Base-by-base conservation (phyloP, 495 filamentous ascomycete genomes). In the Aspergillus olivimuriae region DNA sequence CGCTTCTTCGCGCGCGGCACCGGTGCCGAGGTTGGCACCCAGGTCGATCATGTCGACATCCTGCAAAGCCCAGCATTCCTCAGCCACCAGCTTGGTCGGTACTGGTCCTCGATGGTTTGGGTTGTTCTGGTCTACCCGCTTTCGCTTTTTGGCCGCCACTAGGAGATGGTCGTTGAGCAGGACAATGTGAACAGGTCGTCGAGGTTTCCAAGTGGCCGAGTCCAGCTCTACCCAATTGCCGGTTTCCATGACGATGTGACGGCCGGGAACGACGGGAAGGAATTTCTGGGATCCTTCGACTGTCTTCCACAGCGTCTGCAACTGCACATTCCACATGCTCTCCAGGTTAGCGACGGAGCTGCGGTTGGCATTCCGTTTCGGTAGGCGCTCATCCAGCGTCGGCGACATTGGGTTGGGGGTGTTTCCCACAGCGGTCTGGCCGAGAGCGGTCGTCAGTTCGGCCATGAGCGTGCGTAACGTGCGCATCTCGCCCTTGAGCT, bases 281-380 rank as follows among this genome's bases (percentile, higher is more conserved):
- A 91, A 97, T 57, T 96, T 97, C 53, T 99, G 92, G 5, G 89
- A 94, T 1, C 92, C 94, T 58, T 96, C 94, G 8, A 99, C 86
- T 4, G 81, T 84, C 61, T 95, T 97, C 83, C 91, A 99, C 19
- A 99, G 67, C 2, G 83, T 82, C 43, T 77, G 66, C 33, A 78
- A 51, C 63, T 97, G 94, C 3, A 84, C 78, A 55, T 82, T 95
- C 87, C 94, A 96, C 59, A 99, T 82, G 18, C 83, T 91, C 23
- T 94, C 92, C n/a, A 95, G 69, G 54, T 97, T 94, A 12, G 91
- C 90, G 14, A 99, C 87, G 4, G 73, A 74, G 59, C 74, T 74
- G 56, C 70, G 60, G 52, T 76, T 70, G 39, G 66, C 49, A 46
- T 68, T 62, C 20, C 74, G 68, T 37, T 75, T 76, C 23, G 66